Evolutionary conservation across 2,329 filamentous ascomycete genomes (phyloP).

Genomic region (Penicillium brevicompactum): DNA sequence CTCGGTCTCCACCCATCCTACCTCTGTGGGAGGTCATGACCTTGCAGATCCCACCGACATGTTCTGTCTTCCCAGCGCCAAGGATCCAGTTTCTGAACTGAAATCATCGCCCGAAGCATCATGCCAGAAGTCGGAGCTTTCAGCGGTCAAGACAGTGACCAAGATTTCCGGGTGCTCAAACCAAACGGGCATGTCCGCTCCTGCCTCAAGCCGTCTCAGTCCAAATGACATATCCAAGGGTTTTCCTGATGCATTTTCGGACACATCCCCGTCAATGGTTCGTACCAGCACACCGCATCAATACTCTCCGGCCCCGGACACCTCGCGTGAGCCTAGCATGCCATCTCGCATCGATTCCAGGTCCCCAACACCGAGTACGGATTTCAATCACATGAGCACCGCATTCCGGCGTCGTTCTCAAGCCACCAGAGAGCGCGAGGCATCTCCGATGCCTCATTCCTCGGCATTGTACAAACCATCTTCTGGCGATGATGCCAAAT

Average conservation of each 20-base stretch:
- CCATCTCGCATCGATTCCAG: conserved; percentile 17
- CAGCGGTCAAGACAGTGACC: background rate
- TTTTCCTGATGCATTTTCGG: background rate
- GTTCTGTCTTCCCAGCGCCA: background rate
- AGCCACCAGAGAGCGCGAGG: conserved; percentile 56
- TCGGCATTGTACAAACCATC: conserved; percentile 62
- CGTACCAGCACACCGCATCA: background rate
- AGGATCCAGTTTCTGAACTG: background rate
- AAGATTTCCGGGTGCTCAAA: background rate
- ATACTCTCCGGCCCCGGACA: conserved; percentile 1
- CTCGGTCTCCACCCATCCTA: conserved; percentile 22
- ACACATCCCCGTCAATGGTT: conserved; percentile 1
- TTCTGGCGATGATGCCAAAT: conserved; percentile 58
- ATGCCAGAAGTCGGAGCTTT: background rate
- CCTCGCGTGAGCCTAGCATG: conserved; percentile 1
- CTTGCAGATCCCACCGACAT: conserved; percentile 2
- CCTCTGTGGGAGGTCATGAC: conserved; percentile 20
- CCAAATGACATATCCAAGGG: background rate
- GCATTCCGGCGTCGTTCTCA: conserved; percentile 58
- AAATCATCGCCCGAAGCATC: background rate
- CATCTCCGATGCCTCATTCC: conserved; percentile 69
- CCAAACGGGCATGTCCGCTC: too few species aligned
- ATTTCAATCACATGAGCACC: conserved; percentile 33
- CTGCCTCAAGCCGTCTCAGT: background rate
- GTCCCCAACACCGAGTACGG: conserved; percentile 31